phyloP scores from a whole-genome alignment of 148 eudicot genomes.

The Nepenthes gracilis region DNA sequence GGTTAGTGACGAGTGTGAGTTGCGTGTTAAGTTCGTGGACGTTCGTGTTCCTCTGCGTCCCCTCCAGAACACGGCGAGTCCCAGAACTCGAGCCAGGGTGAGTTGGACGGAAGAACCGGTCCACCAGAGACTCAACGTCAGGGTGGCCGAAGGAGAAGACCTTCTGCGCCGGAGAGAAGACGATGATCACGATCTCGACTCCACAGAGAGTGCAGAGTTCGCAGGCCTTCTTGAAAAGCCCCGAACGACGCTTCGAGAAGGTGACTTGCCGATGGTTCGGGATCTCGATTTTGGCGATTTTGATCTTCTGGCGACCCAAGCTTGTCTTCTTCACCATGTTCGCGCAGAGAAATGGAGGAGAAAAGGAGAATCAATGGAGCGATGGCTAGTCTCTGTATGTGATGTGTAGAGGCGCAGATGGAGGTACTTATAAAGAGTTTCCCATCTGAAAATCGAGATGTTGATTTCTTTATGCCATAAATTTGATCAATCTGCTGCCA shows the following conservation, averaged over 20 bases:
- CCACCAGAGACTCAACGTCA: slow-evolving; percentile 25
- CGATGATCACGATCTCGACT: slow-evolving; percentile 27
- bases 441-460: no score
- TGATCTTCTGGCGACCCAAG: slow-evolving; percentile 51
- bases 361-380: no score
- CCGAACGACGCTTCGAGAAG: slow-evolving; percentile 51
- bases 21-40: background rate
- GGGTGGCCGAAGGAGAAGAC: slow-evolving; percentile 46
- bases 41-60: slow-evolving; percentile 2
- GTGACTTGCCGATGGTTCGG: slow-evolving; percentile 47
- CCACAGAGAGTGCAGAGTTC: slow-evolving; percentile 54
- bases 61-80: slow-evolving; percentile 4
- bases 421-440: no score
- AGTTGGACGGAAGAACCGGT: slow-evolving; percentile 20
- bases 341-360: background rate
- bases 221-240: slow-evolving; percentile 50
- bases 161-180: slow-evolving; percentile 42
- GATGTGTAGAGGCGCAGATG: no score
- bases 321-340: slow-evolving; percentile 39
- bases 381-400: no score
- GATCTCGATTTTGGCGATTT: slow-evolving; percentile 46
- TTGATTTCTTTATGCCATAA: no score
- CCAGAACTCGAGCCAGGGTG: slow-evolving; percentile 11
- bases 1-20: background rate
- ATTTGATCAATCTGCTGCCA: no score